Conservation (phyloP, 202 grass and related monocot species). For the Schoenoplectus triqueter region DNA sequence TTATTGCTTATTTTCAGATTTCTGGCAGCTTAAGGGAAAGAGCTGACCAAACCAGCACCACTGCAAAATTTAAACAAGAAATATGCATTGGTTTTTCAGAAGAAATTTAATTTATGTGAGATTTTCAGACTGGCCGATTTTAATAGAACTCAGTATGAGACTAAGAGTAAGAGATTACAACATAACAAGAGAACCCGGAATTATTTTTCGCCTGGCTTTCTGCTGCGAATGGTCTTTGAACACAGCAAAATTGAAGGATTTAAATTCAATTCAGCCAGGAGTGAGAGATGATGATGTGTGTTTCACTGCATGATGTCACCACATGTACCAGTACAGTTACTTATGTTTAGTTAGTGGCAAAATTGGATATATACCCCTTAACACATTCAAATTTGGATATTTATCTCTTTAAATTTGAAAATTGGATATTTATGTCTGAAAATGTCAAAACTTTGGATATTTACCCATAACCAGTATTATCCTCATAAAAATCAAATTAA, state of each 20-base stretch:
- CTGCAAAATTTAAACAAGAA: background rate
- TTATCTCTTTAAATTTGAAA: too few relatives aligned
- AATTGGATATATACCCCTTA: too few relatives aligned
- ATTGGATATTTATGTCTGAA: too few relatives aligned
- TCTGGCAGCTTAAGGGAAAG: background rate
- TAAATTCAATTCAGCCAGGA: background rate
- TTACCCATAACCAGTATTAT: too few relatives aligned
- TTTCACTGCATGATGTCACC: background rate
- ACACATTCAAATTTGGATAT: too few relatives aligned
- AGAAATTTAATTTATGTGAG: background rate
- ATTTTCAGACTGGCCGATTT: background rate
- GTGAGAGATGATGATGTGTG: background rate
- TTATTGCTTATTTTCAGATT: background rate
- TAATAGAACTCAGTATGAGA: background rate
- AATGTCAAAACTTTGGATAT: too few relatives aligned
- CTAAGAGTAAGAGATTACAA: background rate
- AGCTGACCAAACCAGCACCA: background rate
- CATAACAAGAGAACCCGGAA: background rate
- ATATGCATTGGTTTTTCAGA: background rate
- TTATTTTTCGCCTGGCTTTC: background rate
- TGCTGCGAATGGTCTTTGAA: background rate
- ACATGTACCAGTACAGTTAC: background rate
- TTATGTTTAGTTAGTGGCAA: background rate
- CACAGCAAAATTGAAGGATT: background rate
- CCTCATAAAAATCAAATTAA: too few relatives aligned